Base-by-base conservation (phyloP, 352 stramenopile genomes). In the Globisporangium ultimum region DNA sequence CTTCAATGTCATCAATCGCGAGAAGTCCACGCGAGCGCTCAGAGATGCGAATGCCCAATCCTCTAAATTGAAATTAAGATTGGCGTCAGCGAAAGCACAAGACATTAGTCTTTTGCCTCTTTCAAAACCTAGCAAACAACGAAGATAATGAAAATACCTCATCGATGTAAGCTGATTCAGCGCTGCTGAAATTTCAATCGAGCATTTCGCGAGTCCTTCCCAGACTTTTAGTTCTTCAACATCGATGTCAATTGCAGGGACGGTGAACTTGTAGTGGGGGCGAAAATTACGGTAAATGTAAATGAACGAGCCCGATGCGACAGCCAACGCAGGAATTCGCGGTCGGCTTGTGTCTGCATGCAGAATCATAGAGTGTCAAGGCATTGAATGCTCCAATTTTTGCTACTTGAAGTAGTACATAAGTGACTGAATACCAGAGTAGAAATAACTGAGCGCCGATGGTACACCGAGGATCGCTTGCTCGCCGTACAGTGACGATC, bases 211-310 rank as follows among this genome's bases (percentile, higher is more conserved):
- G 18, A 93, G 59, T 12, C 62, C 66, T 24, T 87, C 81, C 83
- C 83, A 93, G 13, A 93, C 58, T 51, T 88, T 89, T 20, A 68
- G 65, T 58, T 94, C 85, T 42, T 90, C 77, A 8, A 62, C 59
- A 48, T 88, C 74, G 34, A 95, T 80, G 7, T 93, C 82, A n/a
- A 95, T 62, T 2, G 82, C 57, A 2, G 89, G 88, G 4, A 93
- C 70, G 10, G 84, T 93, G 61, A 97, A 96, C 61, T 96, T 97
- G 72, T 93, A 96, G 62, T 97, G 91, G 3, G 88, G 88, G 3
- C 87, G 77, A 60, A 97, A 90, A 66, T 96, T 95, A 54, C 87
- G 85, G 62, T 97, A 97, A 47, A 96, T 96, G 75, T 95, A 97
- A 47, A 97, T 85, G 63, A 81, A 92, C 18, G 87, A 81, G 8